Evolutionary conservation across 2,329 filamentous ascomycete species (phyloP).

Genomic region (Harringtonia aguacate): DNA sequence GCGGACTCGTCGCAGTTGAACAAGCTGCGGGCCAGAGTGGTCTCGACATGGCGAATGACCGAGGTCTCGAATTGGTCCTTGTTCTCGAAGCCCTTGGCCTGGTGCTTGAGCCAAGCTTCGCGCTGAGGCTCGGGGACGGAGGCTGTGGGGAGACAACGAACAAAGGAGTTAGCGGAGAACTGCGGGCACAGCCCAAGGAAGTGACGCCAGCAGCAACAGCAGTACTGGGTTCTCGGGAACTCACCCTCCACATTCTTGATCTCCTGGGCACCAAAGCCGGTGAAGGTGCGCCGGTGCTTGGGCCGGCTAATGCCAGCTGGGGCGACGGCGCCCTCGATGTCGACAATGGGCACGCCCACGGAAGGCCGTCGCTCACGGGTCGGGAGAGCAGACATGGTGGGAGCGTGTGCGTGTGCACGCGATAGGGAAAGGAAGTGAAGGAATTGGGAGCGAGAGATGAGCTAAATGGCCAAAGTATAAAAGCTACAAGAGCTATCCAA

Average conservation of each 20-base stretch:
- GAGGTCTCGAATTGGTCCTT: constrained; percentile 82
- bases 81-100: constrained; percentile 58
- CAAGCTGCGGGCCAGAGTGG: constrained; percentile 85
- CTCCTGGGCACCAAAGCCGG: constrained; percentile 80
- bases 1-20: constrained; percentile 97
- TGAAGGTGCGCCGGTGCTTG: constrained; percentile 96
- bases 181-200: neutral
- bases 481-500: no score
- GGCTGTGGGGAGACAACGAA: constrained; percentile 25
- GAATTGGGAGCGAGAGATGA: no score
- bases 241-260: constrained; percentile 89
- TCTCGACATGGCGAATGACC: constrained; percentile 90
- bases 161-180: neutral
- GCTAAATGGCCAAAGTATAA: no score
- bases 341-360: constrained; percentile 69
- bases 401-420: no score
- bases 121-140: constrained; percentile 83
- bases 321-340: constrained; percentile 78
- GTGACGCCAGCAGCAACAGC: neutral
- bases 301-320: constrained; percentile 76
- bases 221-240: no score
- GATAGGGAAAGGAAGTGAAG: no score
- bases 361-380: constrained; percentile 71
- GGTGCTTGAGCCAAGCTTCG: constrained; percentile 60
- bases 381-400: constrained; percentile 23